A percentile compares a stretch with the other conserved stretches of the same genome.
These are phyloP conservation scores for Hamamelis virginiana DNA, from an alignment of 164 flowering plant genomes.

Conservation along the genomic window DNA sequence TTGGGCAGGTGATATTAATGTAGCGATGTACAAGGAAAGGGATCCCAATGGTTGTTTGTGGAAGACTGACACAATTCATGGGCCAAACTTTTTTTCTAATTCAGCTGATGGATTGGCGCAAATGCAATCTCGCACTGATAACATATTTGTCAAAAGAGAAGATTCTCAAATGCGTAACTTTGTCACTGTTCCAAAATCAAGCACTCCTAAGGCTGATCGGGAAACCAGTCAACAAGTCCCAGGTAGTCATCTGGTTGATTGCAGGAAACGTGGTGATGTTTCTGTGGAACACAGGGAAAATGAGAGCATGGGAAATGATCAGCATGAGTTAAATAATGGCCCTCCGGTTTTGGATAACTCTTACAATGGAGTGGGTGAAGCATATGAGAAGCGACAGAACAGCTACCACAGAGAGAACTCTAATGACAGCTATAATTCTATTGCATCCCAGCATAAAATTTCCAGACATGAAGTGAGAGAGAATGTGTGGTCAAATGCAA, in stretches of 20 bases:
- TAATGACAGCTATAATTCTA: slow-evolving; percentile 35
- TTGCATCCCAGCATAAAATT: slow-evolving; percentile 28
- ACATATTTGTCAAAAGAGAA: slow-evolving; percentile 23
- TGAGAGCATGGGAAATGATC: slow-evolving; percentile 23
- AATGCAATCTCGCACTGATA: slow-evolving; percentile 17
- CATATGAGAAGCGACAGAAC: slow-evolving; percentile 27
- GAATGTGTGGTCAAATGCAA: slow-evolving; percentile 31
- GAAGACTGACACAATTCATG: slow-evolving; percentile 23
- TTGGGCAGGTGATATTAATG: slow-evolving; percentile 24
- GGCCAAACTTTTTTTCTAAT: slow-evolving; percentile 18
- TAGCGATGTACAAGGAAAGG: slow-evolving; percentile 21
- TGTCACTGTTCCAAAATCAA: slow-evolving; percentile 18
- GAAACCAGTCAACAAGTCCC: slow-evolving; percentile 29
- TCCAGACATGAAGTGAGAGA: slow-evolving; percentile 32
- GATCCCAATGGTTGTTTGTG: slow-evolving; percentile 26
- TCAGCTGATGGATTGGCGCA: slow-evolving; percentile 29
- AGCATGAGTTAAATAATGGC: slow-evolving; percentile 20
- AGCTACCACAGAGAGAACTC: slow-evolving; percentile 33
- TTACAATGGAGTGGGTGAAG: slow-evolving; percentile 30
- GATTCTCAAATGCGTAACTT: slow-evolving; percentile 22
- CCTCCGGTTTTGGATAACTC: slow-evolving; percentile 18
- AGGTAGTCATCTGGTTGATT: slow-evolving; percentile 26
- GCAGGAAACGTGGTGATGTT: slow-evolving; percentile 28
- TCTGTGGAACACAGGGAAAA: slow-evolving; percentile 23
- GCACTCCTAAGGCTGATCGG: slow-evolving; percentile 16